Evolutionary conservation across 805 yeast species (phyloP), one percentile per base, ranked within the genome.

Genomic region (Naumovozyma baii): DNA sequence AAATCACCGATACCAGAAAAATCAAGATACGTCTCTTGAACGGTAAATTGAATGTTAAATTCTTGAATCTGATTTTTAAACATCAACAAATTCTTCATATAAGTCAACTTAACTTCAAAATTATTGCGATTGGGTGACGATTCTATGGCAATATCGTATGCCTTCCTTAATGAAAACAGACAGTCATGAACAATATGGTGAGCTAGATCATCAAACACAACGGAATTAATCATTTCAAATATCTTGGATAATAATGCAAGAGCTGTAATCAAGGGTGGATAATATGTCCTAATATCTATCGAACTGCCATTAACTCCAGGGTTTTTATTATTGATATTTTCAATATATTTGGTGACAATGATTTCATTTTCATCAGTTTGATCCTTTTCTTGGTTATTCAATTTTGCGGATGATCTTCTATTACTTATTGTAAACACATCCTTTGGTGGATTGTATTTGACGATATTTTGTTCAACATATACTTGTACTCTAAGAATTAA

Each of bases 121-220:
- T 47, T 44, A 33, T 46, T 50, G 3, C 65, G 50, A 0, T 4
- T 15, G 18, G n/a, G 40, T 34, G 1, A 85, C 83, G n/a, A 73
- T 61, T 28, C 25, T 20, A 9, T 86, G 83, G 19, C 72, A 18
- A 73, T 50, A 3, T 67, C 62, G 46, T 71, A 71, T 10, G 82
- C 80, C 13, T 64, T 61, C 40, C 73, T 72, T 49, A 86, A 61
- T 5, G 92, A 75, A 13, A 63, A 52, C 29, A 86, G 73, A 50
- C 92, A 80, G 33, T 81, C 73, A 54, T 84, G 95, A 3, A 90
- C 83, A 38, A 86, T 78, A 41, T 82, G 76, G 57, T 86, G 95
- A 0, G 96, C 95, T 47, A 88, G 63, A 53, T 85, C 95, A 56
- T 86, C 95, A 62, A 88, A 90, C 2, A 86, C 83, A 10, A 72